Evolutionary conservation across 164 flowering plant species (phyloP), one percentile per base, ranked within the genome.

Genomic region (Stephania japonica): DNA sequence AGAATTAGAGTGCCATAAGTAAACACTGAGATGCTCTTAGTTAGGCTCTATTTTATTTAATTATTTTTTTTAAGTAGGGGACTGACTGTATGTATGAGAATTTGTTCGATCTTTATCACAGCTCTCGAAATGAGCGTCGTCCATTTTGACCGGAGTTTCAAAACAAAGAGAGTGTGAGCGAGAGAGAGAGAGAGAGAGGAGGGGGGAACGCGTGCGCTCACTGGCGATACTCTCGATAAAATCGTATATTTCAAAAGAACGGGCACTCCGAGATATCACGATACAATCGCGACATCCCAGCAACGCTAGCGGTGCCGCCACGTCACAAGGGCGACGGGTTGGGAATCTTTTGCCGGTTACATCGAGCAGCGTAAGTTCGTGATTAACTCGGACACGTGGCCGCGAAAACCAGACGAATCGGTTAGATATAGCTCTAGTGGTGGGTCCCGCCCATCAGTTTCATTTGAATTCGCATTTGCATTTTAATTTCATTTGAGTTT

Each of bases 401-500:
- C 9, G 0, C 10, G 10, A 5, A 6, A 12, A 56, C 43, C 71
- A 21, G 16, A 25, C 8, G 24, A 59, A 23, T 16, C 53, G 26
- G 72, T 76, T n/a, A 71, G 61, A 67, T 70, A 71, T 41, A 26
- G 27, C 13, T 11, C 38, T 5, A 23, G 44, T 25, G 42, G 74
- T 65, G 70, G 78, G 70, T 1, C 41, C 78, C 12, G 26, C 21
- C 38, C 1, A 12, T 12, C 12, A 7, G 6, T 42, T 42, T 19
- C 9, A 42, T 42, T 61, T 71, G 1, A 19, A 26, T 8, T 24
- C 69, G 43, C 50, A 70, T 75, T 75, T 75, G 13, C 21, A 32
- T 73, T 77, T 49, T 66, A 79, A 70, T 70, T 70, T 67, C n/a
- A 13, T 27, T 23, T 49, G 63, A 27, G 41, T 67, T 71, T 67